Conservation (phyloP, 306 rosid genomes). For the Glycine soja region DNA sequence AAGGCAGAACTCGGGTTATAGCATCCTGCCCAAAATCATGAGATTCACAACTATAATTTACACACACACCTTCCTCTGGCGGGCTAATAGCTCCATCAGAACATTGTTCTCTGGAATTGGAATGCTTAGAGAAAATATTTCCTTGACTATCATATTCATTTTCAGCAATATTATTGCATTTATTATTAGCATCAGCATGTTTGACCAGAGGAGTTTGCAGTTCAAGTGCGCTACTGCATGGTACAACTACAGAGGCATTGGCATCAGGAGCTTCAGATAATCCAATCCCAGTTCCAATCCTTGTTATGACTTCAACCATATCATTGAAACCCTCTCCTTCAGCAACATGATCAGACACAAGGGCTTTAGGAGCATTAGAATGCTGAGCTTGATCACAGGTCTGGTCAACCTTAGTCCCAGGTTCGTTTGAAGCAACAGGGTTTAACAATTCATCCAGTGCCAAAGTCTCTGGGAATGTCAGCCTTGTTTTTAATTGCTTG, state of each 20-base stretch:
- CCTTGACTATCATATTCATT: conserved; percentile 50
- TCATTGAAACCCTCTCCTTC: conserved; percentile 36
- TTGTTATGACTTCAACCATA: conserved; percentile 41
- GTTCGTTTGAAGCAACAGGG: conserved; percentile 38
- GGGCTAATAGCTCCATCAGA: conserved; percentile 42
- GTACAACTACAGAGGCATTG: conserved; percentile 43
- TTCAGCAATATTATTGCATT: conserved; percentile 32
- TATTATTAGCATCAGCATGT: conserved; percentile 36
- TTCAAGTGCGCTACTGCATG: conserved; percentile 39
- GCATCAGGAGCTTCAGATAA: conserved; percentile 40
- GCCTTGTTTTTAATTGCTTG: conserved; percentile 51
- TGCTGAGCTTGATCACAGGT: conserved; percentile 42
- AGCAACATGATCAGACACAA: conserved; percentile 44
- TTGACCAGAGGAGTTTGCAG: conserved; percentile 30
- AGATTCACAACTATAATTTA: conserved; percentile 28
- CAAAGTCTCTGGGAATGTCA: conserved; percentile 58
- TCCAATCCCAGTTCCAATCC: conserved; percentile 38
- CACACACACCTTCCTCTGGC: conserved; percentile 37
- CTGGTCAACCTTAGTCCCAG: conserved; percentile 37
- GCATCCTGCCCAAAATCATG: conserved; percentile 22
- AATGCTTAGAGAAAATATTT: conserved; percentile 38
- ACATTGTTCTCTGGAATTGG: conserved; percentile 42
- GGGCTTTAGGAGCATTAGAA: conserved; percentile 36
- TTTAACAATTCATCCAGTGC: conserved; percentile 57
- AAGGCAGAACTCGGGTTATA: conserved; percentile 2